phyloP scores from a whole-genome alignment of 1,284 basidiomycete species.

The Singerocomus inundabilis region DNA sequence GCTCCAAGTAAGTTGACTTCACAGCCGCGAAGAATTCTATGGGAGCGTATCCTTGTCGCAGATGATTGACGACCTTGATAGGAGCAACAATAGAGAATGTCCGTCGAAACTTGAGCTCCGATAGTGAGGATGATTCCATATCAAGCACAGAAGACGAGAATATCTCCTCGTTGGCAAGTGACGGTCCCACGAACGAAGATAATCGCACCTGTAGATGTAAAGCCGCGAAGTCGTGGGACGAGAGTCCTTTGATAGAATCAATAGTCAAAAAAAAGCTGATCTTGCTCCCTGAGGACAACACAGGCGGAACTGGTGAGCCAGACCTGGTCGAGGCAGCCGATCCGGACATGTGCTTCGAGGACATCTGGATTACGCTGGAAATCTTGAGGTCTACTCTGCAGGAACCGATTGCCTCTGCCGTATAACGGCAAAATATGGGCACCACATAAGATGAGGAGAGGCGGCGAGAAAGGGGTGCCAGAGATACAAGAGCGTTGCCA shows the following conservation, averaged over 20 bases:
- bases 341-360: slow-evolving; percentile 56
- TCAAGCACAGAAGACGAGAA: slow-evolving; percentile 76
- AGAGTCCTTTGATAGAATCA: slow-evolving; percentile 84
- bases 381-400: slow-evolving; percentile 84
- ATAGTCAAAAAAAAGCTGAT: slow-evolving; percentile 80
- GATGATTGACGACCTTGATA: slow-evolving; percentile 68
- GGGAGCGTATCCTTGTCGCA: slow-evolving; percentile 74
- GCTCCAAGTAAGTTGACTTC: slow-evolving; percentile 79
- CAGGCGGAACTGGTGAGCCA: slow-evolving; percentile 64
- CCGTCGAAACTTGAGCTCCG: slow-evolving; percentile 77
- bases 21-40: slow-evolving; percentile 87
- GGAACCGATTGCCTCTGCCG: slow-evolving; percentile 89
- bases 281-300: slow-evolving; percentile 70
- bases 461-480: slow-evolving; percentile 77
- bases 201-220: slow-evolving; percentile 84
- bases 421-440: slow-evolving; percentile 90
- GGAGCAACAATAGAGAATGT: slow-evolving; percentile 78
- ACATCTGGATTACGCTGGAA: slow-evolving; percentile 59
- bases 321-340: slow-evolving; percentile 67
- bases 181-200: slow-evolving; percentile 76
- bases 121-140: slow-evolving; percentile 67
- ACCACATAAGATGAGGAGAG: slow-evolving; percentile 73
- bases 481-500: slow-evolving; percentile 81
- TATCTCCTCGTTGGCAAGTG: slow-evolving; percentile 73
- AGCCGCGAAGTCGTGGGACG: slow-evolving; percentile 81